Evolutionary conservation across 2,329 filamentous ascomycete species (phyloP).

Genomic region (Stromatinia cepivora): DNA sequence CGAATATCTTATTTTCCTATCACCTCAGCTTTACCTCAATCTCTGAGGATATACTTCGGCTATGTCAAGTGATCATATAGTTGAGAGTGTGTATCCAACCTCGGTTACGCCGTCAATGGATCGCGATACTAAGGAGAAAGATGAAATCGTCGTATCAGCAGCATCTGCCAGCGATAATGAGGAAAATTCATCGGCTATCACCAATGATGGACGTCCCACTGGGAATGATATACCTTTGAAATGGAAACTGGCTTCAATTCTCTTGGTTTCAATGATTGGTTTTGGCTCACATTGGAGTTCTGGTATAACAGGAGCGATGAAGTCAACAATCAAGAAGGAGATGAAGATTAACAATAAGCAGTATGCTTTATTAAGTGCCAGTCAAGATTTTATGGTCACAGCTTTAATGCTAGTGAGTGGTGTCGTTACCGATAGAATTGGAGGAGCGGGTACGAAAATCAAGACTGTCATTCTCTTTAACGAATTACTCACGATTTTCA

Average conservation of each 20-base stretch:
- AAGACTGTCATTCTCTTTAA: not conserved
- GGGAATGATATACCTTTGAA: slow-evolving; percentile 29
- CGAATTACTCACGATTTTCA: not conserved
- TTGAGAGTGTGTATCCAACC: not conserved
- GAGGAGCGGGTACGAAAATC: slow-evolving; percentile 51
- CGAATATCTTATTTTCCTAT: not conserved
- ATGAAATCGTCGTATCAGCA: slow-evolving; percentile 2
- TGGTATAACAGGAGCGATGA: slow-evolving; percentile 62
- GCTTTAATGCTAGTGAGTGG: slow-evolving; percentile 56
- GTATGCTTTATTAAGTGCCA: slow-evolving; percentile 59
- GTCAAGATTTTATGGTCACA: slow-evolving; percentile 62
- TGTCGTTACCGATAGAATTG: slow-evolving; percentile 57
- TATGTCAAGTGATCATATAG: slow-evolving; percentile 4
- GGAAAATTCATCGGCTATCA: not conserved
- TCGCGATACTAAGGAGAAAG: not conserved
- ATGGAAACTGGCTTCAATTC: slow-evolving; percentile 47
- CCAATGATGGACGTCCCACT: not conserved
- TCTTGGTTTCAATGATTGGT: slow-evolving; percentile 55
- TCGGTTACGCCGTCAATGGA: not conserved
- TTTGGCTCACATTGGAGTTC: slow-evolving; percentile 61
- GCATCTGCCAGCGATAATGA: slow-evolving; percentile 6
- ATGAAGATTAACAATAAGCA: slow-evolving; percentile 60
- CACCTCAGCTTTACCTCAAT: not conserved
- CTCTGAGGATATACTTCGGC: not conserved
- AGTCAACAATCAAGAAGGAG: slow-evolving; percentile 61